These are phyloP conservation scores for Bathelium albidoporum DNA, from an alignment of 495 filamentous ascomycete species.

Conservation along the genomic window DNA sequence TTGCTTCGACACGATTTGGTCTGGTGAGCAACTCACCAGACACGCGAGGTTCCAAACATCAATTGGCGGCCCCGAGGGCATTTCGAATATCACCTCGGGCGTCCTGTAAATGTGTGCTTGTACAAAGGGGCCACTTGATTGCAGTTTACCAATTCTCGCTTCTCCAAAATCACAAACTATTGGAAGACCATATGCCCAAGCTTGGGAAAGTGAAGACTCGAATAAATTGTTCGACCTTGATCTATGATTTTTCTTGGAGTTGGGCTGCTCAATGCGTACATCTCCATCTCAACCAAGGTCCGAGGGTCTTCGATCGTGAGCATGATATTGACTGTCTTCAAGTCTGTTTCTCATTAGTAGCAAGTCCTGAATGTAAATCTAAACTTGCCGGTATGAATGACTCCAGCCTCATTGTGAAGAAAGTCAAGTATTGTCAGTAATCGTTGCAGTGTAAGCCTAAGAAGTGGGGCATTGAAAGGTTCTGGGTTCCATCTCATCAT, in stretches of 20 bases:
- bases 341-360: no score
- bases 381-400: slow-evolving; percentile 17
- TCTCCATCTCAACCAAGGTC: no score
- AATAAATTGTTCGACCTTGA: no score
- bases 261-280: no score
- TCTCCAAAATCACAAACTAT: slow-evolving; percentile 21
- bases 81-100: not conserved
- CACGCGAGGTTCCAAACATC: not conserved
- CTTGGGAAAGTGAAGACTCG: no score
- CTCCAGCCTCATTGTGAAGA: slow-evolving; percentile 17
- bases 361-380: no score
- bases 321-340: no score
- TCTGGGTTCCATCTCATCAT: slow-evolving; percentile 9
- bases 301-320: no score
- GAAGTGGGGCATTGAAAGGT: not conserved
- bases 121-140: slow-evolving; percentile 14
- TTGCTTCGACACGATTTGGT: no score
- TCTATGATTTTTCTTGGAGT: no score
- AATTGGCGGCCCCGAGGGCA: not conserved
- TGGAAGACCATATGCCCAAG: slow-evolving; percentile 16
- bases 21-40: not conserved
- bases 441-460: not conserved
- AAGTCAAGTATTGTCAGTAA: slow-evolving; percentile 13
- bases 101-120: slow-evolving; percentile 5
- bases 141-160: slow-evolving; percentile 17